Conservation (phyloP, 768 basidiomycete species). For the Lepiota brunneoincarnata region DNA sequence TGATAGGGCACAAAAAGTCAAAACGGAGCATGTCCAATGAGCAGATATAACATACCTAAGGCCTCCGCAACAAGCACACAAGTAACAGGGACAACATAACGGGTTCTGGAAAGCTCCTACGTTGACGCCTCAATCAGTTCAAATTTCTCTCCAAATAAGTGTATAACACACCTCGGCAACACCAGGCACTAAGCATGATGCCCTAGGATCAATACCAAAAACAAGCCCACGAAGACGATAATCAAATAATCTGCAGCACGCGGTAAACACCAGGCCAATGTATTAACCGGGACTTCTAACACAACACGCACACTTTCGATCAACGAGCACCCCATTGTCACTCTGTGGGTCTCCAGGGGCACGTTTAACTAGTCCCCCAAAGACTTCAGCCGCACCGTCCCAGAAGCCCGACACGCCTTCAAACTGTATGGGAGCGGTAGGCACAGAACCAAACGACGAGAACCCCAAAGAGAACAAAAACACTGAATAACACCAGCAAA, state of each 20-base stretch:
- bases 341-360: background rate
- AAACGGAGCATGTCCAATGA: background rate
- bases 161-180: conserved; percentile 48
- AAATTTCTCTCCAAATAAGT: conserved; percentile 1
- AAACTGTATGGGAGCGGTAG: background rate
- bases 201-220: conserved; percentile 52
- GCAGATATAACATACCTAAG: conserved; percentile 39
- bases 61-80: conserved; percentile 72
- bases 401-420: background rate
- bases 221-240: conserved; percentile 60
- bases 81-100: conserved; percentile 66
- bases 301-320: conserved; percentile 1
- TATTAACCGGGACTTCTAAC: background rate
- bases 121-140: background rate
- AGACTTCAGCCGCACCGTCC: background rate
- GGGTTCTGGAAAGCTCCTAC: conserved; percentile 62
- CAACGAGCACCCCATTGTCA: background rate
- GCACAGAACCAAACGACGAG: background rate
- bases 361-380: conserved; percentile 6
- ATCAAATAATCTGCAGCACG: conserved; percentile 53
- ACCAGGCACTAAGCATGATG: conserved; percentile 63
- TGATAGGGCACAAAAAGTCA: background rate
- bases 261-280: background rate
- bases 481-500: background rate
- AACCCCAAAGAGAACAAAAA: background rate